Percentiles rank a stretch among this genome's conserved stretches.
Conservation (phyloP, 225 moss, liverwort and hornwort species). For the Pseudisothecium myosuroides region DNA sequence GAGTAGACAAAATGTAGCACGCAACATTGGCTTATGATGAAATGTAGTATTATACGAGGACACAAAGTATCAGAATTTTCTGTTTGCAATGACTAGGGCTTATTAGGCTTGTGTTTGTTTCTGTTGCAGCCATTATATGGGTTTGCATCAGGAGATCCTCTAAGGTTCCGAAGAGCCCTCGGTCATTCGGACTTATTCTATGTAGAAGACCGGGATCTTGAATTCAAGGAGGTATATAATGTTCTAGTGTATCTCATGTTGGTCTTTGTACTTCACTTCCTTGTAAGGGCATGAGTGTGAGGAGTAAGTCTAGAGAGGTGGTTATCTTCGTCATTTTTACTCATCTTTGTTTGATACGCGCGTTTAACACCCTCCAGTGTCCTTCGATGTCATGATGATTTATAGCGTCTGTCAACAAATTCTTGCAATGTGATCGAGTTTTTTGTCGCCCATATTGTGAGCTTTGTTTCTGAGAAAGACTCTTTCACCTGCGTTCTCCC, state of each 20-base stretch:
- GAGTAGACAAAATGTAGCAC: not conserved
- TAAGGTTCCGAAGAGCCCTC: conserved; percentile 82
- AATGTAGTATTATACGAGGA: not conserved
- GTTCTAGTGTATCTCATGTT: not conserved
- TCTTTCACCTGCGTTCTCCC: not conserved
- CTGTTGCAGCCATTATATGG: conserved; percentile 86
- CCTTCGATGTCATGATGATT: not conserved
- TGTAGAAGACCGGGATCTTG: conserved; percentile 92
- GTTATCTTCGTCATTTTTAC: not conserved
- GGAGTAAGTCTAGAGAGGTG: not conserved
- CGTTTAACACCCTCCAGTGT: not conserved
- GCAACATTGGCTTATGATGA: not conserved
- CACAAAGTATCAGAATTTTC: not conserved
- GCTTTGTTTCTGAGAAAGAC: not conserved
- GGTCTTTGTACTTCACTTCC: not conserved
- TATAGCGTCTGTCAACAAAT: not conserved
- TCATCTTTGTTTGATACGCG: not conserved
- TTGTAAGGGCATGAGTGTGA: not conserved
- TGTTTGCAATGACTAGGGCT: not conserved
- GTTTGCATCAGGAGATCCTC: conserved; percentile 88
- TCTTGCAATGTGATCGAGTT: not conserved
- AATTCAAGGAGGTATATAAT: conserved; percentile 80
- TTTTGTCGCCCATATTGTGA: not conserved
- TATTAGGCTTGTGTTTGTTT: not conserved
- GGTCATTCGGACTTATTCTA: conserved; percentile 94